These are phyloP conservation scores for Gigaspora rosea DNA, from an alignment of 192 early-diverging fungal genomes.

Conservation along the genomic window DNA sequence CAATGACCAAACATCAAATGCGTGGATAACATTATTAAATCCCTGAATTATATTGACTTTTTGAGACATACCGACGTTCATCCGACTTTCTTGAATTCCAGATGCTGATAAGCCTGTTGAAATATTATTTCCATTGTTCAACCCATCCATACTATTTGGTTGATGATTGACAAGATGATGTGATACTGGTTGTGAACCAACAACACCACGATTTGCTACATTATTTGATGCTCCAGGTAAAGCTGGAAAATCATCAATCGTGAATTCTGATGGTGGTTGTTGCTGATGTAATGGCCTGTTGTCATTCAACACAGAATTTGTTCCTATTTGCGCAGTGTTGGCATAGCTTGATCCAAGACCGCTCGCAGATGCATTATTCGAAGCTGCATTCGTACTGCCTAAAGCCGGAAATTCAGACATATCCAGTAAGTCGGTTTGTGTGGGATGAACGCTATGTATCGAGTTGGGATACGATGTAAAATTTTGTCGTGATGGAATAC, in stretches of 20 bases:
- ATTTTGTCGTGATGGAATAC: slow-evolving; percentile 26
- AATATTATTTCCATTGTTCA: slow-evolving; percentile 15
- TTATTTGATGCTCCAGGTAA: slow-evolving; percentile 45
- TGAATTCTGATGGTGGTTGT: slow-evolving; percentile 42
- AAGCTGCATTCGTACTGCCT: slow-evolving; percentile 44
- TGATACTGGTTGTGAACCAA: slow-evolving; percentile 40
- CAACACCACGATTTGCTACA: slow-evolving; percentile 39
- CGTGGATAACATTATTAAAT: no score
- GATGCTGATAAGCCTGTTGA: slow-evolving; percentile 4
- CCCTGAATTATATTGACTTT: no score
- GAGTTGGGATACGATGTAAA: slow-evolving; percentile 34
- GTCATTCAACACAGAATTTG: slow-evolving; percentile 32
- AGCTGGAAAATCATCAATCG: slow-evolving; percentile 51
- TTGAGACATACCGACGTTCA: slow-evolving; percentile 21
- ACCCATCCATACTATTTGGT: slow-evolving; percentile 15
- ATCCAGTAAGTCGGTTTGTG: slow-evolving; percentile 42
- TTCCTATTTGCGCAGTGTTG: slow-evolving; percentile 41
- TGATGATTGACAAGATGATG: slow-evolving; percentile 35
- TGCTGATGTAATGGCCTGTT: slow-evolving; percentile 23
- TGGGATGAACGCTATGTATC: slow-evolving; percentile 32
- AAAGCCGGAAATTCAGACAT: slow-evolving; percentile 51
- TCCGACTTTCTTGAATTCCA: slow-evolving; percentile 13
- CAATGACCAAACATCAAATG: slow-evolving; percentile 5
- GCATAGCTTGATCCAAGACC: slow-evolving; percentile 41
- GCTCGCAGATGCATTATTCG: slow-evolving; percentile 28